Evolutionary conservation across 257 asterid species (phyloP), one percentile per base, ranked within the genome.

Genomic region (Petrea volubilis): DNA sequence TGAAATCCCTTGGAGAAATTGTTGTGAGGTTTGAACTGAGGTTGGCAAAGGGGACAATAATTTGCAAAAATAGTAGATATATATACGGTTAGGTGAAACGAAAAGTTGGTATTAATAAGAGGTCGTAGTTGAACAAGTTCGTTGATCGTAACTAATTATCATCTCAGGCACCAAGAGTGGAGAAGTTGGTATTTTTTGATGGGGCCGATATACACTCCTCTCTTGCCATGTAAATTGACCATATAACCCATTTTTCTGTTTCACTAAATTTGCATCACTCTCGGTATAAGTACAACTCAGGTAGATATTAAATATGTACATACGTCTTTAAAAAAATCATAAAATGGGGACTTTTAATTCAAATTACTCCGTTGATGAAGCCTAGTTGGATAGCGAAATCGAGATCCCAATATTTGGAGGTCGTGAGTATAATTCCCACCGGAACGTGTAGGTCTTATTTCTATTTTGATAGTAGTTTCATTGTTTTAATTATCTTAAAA

Each of bases 111-210:
- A 77, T 27, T 34, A 68, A 76, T 67, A 74, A 73, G 72, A 71
- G 83, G 83, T 18, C 71, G 53, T 74, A 46, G 63, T 74, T 77
- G 69, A 55, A 75, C 36, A 57, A 29, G 82, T 81, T 81, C 75
- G 81, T 77, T 83, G 71, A 58, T 38, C 38, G 50, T 57, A 70
- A 34, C 56, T 53, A 43, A 57, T 52, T 72, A 27, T 38, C 41
- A 75, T 64, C 79, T 7, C 25, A 33, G 59, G 40, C 83, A 50
- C 56, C 50, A 76, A 79, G 77, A 60, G 76, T 73, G 80, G 84
- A 76, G 41, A 72, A 43, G 69, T 53, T 58, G 75, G 60, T 66
- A 21, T 36, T 1, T 20, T 33, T 67, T 62, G 17, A 0, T 27
- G 29, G 61, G 46, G 41, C n/a, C 77, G 82, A 64, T 8, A 78